A percentile compares a stretch with the other conserved stretches of the same genome.
These are phyloP conservation scores for Manihot esculenta DNA, from an alignment of 441 rosid genomes.

Conservation along the genomic window DNA sequence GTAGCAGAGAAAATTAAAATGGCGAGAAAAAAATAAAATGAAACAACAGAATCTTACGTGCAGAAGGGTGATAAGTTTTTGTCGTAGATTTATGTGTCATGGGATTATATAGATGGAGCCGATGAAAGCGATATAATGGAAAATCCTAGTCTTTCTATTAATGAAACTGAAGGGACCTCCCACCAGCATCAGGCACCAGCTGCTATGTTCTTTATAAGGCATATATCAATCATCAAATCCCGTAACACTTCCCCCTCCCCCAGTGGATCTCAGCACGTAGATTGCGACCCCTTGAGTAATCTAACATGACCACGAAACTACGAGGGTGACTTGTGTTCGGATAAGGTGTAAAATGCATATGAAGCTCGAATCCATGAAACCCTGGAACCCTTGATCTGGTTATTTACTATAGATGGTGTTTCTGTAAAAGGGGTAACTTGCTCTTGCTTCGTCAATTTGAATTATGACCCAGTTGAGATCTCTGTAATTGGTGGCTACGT, in stretches of 20 bases:
- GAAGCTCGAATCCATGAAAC: background rate
- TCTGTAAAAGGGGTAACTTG: conserved; percentile 15
- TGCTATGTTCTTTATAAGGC: no score
- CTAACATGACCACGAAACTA: conserved; percentile 20
- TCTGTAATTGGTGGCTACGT: background rate
- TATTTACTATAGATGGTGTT: background rate
- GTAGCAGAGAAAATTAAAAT: no score
- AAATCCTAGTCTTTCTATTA: conserved; percentile 17
- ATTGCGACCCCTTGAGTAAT: conserved; percentile 27
- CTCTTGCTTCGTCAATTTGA: no score
- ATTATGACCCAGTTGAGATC: background rate
- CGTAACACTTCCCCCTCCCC: conserved; percentile 16
- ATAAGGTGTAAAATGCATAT: conserved; percentile 32
- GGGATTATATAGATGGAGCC: conserved; percentile 37
- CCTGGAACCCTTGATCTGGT: background rate
- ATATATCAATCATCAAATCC: conserved; percentile 11
- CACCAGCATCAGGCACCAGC: conserved; percentile 12
- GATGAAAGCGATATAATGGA: conserved; percentile 25
- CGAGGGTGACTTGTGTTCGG: conserved; percentile 20
- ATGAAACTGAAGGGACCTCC: conserved; percentile 31
- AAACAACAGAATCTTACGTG: conserved; percentile 29
- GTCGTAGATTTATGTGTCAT: conserved; percentile 33
- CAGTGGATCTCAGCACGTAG: conserved; percentile 14
- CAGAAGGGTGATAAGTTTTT: conserved; percentile 23
- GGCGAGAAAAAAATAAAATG: background rate